Base-by-base conservation (phyloP, 2,329 filamentous ascomycete genomes). In the Aspergillus neotritici region DNA sequence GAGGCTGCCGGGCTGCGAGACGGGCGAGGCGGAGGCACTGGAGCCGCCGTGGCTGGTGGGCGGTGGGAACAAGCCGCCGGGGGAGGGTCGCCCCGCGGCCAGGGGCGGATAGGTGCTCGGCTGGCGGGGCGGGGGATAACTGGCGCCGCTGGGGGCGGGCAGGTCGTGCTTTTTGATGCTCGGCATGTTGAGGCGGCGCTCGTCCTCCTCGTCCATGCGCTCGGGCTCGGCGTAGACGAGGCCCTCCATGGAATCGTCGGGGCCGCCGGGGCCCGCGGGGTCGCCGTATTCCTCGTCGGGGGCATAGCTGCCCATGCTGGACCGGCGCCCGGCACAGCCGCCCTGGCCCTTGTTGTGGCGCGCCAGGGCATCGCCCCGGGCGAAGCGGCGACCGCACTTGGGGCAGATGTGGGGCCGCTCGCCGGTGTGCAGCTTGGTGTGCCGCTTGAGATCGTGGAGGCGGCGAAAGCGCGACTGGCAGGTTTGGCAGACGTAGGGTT, bases 341-440 rank as follows among this genome's bases (percentile, higher is more conserved):
- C 93, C 93, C 41, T 90, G 86, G 29, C 93, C 93, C 68, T 97
- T 97, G 63, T 87, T 94, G 64, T 98, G 93, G 47, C 93, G 82
- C 34, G 93, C 93, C 41, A 98, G 71, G 17, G 93, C 93, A 73
- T 98, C 93, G 10, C 93, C 93, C 52, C 93, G 84, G 34, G 93
- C 93, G 69, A 98, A 98, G 54, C 90, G 87, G 49, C 93, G 82
- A 53, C 94, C 88, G 64, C 93, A 98, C 64, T 94, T 96, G 32
- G 87, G 86, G 60, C 93, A 98, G 8, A 93, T 86, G 58, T 98
- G 93, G 10, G 90, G 90, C 59, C 94, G 84, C 71, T 98, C 93
- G 43, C 93, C 93, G 0, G 91, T 97, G 62, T 98, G 93, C 15
- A 98, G 78, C 69, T 98, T 98, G 52, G 86, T 89, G 64, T 98